A percentile compares a stretch with the other conserved stretches of the same genome.
Conservation (phyloP, 495 filamentous ascomycete genomes). For the Penicilliopsis zonata region DNA sequence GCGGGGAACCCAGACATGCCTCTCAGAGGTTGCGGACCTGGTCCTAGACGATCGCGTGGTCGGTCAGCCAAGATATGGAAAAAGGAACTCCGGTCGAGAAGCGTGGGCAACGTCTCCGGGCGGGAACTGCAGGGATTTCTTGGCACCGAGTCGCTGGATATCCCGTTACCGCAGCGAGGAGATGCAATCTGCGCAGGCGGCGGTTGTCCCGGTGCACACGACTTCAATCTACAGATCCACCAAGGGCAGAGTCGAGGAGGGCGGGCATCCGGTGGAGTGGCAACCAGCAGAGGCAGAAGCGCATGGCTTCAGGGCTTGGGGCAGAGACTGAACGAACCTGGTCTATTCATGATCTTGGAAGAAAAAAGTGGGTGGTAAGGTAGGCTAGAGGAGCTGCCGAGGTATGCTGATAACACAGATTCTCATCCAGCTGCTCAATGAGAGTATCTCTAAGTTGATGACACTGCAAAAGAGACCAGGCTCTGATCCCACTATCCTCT, state of each 20-base stretch:
- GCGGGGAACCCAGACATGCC: conserved; percentile 58
- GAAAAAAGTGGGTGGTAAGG: too few relatives aligned
- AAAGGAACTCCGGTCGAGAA: background rate
- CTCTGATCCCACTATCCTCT: too few relatives aligned
- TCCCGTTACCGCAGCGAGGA: background rate
- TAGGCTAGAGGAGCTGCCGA: too few relatives aligned
- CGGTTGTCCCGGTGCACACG: too few relatives aligned
- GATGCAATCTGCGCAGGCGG: too few relatives aligned
- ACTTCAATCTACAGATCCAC: too few relatives aligned
- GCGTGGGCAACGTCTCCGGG: background rate
- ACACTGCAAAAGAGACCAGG: conserved; percentile 7
- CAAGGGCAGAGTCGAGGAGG: too few relatives aligned
- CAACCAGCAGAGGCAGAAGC: background rate
- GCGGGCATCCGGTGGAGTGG: too few relatives aligned
- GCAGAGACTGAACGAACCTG: conserved; percentile 18
- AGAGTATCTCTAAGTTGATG: too few relatives aligned
- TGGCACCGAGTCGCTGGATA: background rate
- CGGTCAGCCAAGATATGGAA: conserved; percentile 12
- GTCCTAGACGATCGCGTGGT: conserved; percentile 30
- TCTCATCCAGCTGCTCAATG: too few relatives aligned
- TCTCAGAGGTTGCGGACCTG: conserved; percentile 56
- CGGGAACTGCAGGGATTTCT: background rate
- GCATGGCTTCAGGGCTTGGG: background rate
- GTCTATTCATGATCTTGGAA: conserved; percentile 27
- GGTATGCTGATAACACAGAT: too few relatives aligned